A percentile compares a stretch with the other conserved stretches of the same genome.
Evolutionary conservation across 768 basidiomycete genomes (phyloP).

Genomic region (Kwoniella pini): DNA sequence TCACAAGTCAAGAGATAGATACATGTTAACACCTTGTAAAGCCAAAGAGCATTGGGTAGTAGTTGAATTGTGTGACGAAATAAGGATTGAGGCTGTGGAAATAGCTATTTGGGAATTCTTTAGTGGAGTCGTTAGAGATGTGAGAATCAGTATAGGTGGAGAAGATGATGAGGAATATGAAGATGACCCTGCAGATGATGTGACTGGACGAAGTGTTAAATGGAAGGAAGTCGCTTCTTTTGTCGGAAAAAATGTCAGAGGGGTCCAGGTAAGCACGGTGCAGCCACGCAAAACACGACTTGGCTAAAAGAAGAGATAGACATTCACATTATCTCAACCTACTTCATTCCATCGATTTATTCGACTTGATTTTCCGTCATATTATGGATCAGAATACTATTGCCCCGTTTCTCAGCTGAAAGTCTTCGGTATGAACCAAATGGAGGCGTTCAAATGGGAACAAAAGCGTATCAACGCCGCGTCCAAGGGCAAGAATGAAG

Average conservation of each 20-base stretch:
- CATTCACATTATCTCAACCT: conserved; percentile 48
- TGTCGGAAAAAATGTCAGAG: conserved; percentile 81
- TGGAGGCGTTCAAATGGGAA: conserved; percentile 90
- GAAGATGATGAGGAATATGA: conserved; percentile 48
- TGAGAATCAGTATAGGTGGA: conserved; percentile 71
- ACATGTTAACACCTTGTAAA: conserved; percentile 93
- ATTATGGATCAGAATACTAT: conserved; percentile 93
- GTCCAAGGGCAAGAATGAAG: conserved; percentile 26
- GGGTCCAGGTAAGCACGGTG: conserved; percentile 70
- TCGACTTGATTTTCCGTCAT: conserved; percentile 87
- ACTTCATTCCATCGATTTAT: conserved; percentile 83
- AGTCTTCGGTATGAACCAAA: conserved; percentile 92
- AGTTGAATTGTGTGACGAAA: conserved; percentile 96
- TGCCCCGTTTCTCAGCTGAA: conserved; percentile 90
- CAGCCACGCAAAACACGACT: not conserved
- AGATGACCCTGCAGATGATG: conserved; percentile 24
- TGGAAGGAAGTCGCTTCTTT: conserved; percentile 78
- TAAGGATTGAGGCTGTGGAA: conserved; percentile 92
- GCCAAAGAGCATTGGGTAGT: conserved; percentile 71
- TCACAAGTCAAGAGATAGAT: conserved; percentile 83
- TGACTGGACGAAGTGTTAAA: conserved; percentile 9
- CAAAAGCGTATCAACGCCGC: conserved; percentile 34
- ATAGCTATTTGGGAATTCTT: conserved; percentile 98
- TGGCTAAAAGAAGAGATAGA: conserved; percentile 19
- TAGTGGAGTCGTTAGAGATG: conserved; percentile 91